Evolutionary conservation across 345 rosid genomes (phyloP).

Genomic region (Aurinia saxatilis): DNA sequence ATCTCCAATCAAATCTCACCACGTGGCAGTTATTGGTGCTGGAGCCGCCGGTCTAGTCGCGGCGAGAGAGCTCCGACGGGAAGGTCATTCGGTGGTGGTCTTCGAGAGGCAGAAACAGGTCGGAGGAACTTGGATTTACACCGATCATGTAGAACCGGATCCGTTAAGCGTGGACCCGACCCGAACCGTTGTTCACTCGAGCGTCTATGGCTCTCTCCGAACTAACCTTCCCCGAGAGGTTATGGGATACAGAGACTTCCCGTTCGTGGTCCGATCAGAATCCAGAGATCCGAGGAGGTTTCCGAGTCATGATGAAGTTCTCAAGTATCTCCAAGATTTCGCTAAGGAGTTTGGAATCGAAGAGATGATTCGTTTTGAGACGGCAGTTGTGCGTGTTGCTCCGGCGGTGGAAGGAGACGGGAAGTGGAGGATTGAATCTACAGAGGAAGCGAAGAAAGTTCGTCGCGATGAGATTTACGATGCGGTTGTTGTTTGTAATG

Average conservation of each 20-base stretch:
- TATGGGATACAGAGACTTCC: slow-evolving; percentile 78
- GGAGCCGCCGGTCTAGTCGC: slow-evolving; percentile 81
- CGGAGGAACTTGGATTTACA: slow-evolving; percentile 85
- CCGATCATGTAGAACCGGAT: slow-evolving; percentile 44
- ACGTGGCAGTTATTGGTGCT: slow-evolving; percentile 82
- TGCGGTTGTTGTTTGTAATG: slow-evolving; percentile 71
- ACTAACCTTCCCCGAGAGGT: slow-evolving; percentile 81
- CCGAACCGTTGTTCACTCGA: slow-evolving; percentile 51
- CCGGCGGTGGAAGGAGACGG: background rate
- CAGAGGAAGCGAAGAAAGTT: slow-evolving; percentile 14
- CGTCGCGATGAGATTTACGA: slow-evolving; percentile 42
- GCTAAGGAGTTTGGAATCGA: slow-evolving; percentile 51
- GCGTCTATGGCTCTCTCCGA: slow-evolving; percentile 77
- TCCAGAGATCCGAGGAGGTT: slow-evolving; percentile 58
- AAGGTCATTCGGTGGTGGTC: slow-evolving; percentile 72
- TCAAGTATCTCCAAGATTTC: slow-evolving; percentile 54
- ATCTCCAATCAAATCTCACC: slow-evolving; percentile 33
- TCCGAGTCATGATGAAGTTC: slow-evolving; percentile 71
- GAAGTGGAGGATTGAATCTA: slow-evolving; percentile 57
- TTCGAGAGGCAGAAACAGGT: slow-evolving; percentile 56
- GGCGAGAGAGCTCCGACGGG: slow-evolving; percentile 70
- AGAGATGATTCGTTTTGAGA: slow-evolving; percentile 56
- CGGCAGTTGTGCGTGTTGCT: slow-evolving; percentile 45
- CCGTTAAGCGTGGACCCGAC: too few relatives aligned
- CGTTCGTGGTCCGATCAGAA: slow-evolving; percentile 35